These are phyloP conservation scores for Ambrosiella cleistominuta DNA, from an alignment of 2,329 filamentous ascomycete genomes.

Conservation along the genomic window DNA sequence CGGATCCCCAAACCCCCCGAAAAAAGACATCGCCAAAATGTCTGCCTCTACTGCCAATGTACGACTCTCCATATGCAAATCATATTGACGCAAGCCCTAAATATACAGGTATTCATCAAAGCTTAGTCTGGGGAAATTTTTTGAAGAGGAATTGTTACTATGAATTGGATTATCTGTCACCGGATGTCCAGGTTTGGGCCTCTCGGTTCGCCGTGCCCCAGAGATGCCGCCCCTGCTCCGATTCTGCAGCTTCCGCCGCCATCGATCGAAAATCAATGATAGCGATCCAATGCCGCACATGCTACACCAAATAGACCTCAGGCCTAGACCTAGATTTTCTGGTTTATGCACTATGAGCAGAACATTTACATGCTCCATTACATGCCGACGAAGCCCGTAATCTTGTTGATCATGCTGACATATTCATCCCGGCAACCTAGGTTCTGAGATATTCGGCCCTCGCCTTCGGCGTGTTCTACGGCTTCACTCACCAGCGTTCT, in stretches of 20 bases:
- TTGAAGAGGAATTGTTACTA: background rate
- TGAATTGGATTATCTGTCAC: background rate
- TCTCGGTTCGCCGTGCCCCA: background rate
- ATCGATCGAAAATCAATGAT: background rate
- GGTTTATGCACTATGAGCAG: too few relatives aligned
- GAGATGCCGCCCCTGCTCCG: background rate
- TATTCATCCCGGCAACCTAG: conserved; percentile 28
- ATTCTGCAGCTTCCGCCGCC: background rate
- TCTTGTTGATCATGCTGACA: background rate
- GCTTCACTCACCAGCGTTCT: conserved; percentile 77
- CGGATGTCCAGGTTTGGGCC: background rate
- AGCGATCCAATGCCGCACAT: background rate
- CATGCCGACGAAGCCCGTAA: background rate
- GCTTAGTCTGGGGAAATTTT: background rate
- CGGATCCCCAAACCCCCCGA: background rate
- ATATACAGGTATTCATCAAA: background rate
- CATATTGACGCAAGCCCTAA: background rate
- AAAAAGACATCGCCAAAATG: conserved; percentile 10
- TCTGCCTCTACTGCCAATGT: conserved; percentile 11
- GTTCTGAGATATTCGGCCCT: conserved; percentile 95
- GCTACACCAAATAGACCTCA: too few relatives aligned
- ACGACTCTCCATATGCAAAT: conserved; percentile 4
- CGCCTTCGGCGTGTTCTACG: conserved; percentile 82
- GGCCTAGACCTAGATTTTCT: too few relatives aligned
- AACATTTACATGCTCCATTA: background rate